Evolutionary conservation across 768 basidiomycete species (phyloP).

Genomic region (Calvatia gigantea): DNA sequence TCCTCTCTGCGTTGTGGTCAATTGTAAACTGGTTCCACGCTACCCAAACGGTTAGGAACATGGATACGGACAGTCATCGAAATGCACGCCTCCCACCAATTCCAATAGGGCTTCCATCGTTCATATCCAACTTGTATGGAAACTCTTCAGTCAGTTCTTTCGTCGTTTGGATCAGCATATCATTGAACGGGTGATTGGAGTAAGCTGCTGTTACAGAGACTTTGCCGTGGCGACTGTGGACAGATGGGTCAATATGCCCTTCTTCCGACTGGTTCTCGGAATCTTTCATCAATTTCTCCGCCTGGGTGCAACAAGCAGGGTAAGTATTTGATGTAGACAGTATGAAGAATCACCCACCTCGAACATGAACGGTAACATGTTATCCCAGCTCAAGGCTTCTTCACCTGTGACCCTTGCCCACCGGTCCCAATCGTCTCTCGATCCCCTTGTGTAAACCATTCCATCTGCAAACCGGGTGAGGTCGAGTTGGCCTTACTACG

Average conservation of each 20-base stretch:
- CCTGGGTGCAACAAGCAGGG: not conserved
- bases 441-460: constrained; percentile 23
- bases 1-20: constrained; percentile 4
- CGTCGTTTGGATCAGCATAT: constrained; percentile 18
- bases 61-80: too few species aligned
- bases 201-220: not conserved
- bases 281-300: not conserved
- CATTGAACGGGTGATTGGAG: constrained; percentile 17
- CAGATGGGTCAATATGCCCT: constrained; percentile 11
- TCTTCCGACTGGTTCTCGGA: constrained; percentile 1
- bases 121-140: constrained; percentile 6
- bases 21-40: constrained; percentile 7
- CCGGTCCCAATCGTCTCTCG: constrained; percentile 17
- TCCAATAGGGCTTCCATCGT: constrained; percentile 4
- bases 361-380: constrained; percentile 16
- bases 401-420: constrained; percentile 25
- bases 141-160: constrained; percentile 9
- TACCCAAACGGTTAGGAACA: not conserved
- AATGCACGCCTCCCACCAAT: too few species aligned
- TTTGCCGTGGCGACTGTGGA: constrained; percentile 10
- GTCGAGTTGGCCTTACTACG: not conserved
- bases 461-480: not conserved
- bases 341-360: constrained; percentile 10
- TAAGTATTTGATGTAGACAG: not conserved
- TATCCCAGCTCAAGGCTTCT: constrained; percentile 29